Evolutionary conservation across 208 protist genomes (phyloP), one percentile per base, ranked within the genome.

Genomic region (Leishmania gerbilli): DNA sequence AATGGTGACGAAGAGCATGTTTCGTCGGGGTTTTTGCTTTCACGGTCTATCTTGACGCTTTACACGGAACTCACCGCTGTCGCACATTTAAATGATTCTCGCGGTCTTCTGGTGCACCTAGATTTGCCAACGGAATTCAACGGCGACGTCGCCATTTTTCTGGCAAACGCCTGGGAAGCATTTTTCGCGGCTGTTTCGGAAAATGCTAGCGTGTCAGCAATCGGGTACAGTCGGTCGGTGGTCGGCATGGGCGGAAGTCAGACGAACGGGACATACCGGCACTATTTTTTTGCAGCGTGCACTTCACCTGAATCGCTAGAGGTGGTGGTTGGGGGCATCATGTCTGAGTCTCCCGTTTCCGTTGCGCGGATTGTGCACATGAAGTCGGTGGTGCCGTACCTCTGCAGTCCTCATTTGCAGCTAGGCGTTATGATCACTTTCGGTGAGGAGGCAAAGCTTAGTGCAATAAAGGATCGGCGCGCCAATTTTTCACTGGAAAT

Each of bases 261-360:
- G 13, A 79, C 64, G 31, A 87, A 68, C 11, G 89, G 89, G 11
- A 90, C 87, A 7, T 93, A 90, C 81, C 75, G 88, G 1, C 92
- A 95, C 76, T 92, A 92, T 82, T 95, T 95, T 87, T 97, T 94
- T 82, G 82, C 87, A 24, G 89, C 87, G 4, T 92, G 78, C 83
- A 71, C 42, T 47, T 31, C 79, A n/a, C 74, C 75, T 19, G 76
- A 92, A 56, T 37, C 72, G 6, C 60, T 81, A 6, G 62, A 76
- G 69, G 64, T 67, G 15, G 27, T 85, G 64, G 42, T 83, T 13
- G 21, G n/a, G 21, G 40, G 21, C 13, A 21, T 78, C 17, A 82
- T 90, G 64, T 42, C 77, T 6, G 77, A 82, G 19, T 86, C 62
- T 27, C 76, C 69, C 1, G 76, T 86, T 9, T n/a, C 45, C 21